Evolutionary conservation across 176 grass and related monocot species (phyloP).

Genomic region (Paspalum notatum): DNA sequence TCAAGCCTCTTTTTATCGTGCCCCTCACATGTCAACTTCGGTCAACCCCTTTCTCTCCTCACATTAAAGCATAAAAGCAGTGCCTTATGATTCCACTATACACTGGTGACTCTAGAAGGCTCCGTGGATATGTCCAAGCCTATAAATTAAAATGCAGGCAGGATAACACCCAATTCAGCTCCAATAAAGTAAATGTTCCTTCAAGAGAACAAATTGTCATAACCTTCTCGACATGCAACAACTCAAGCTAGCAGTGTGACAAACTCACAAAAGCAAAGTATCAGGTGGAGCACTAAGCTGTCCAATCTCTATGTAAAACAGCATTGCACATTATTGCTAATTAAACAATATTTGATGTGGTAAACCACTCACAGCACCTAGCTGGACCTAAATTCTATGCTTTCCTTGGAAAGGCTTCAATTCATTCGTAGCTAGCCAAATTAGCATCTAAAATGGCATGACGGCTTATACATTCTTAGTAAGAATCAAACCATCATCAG

Average conservation of each 20-base stretch:
- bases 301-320: background rate
- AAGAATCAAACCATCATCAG: background rate
- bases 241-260: background rate
- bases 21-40: no score
- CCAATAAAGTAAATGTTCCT: background rate
- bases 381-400: background rate
- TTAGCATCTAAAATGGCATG: constrained; percentile 17
- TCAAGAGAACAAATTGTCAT: background rate
- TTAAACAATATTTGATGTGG: background rate
- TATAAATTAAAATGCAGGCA: background rate
- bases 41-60: no score
- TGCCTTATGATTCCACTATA: no score
- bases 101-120: no score
- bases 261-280: constrained; percentile 36
- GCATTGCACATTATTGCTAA: constrained; percentile 1
- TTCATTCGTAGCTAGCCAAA: background rate
- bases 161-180: background rate
- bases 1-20: no score
- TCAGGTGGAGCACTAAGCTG: background rate
- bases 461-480: background rate
- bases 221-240: background rate
- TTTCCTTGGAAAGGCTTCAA: constrained; percentile 7
- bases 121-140: background rate
- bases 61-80: no score
- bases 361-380: background rate